phyloP scores from a whole-genome alignment of 345 rosid genomes.

The Linum usitatissimum region DNA sequence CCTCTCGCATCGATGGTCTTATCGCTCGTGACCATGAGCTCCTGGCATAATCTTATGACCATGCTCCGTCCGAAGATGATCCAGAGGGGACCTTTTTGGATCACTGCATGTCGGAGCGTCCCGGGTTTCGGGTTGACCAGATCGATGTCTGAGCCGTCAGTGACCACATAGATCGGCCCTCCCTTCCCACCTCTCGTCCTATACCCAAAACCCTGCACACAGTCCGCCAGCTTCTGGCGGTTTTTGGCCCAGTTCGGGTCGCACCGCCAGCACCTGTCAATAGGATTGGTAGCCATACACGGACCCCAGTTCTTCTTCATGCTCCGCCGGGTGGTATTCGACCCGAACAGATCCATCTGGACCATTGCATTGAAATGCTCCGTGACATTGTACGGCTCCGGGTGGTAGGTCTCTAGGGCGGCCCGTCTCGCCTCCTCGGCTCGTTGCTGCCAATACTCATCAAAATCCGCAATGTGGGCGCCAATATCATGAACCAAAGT shows the following conservation, averaged over 20 bases:
- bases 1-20: constrained; percentile 86
- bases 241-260: constrained; percentile 43
- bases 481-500: neutral
- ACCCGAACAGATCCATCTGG: constrained; percentile 19
- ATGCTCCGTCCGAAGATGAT: constrained; percentile 51
- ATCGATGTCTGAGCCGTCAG: constrained; percentile 48
- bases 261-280: constrained; percentile 85
- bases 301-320: constrained; percentile 23
- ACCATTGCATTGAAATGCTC: constrained; percentile 31
- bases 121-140: constrained; percentile 53
- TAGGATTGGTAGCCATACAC: constrained; percentile 69
- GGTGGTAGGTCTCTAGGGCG: constrained; percentile 29
- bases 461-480: constrained; percentile 34
- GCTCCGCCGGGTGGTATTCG: constrained; percentile 43
- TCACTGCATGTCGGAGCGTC: constrained; percentile 65
- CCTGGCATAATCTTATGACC: constrained; percentile 50
- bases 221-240: constrained; percentile 42
- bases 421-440: constrained; percentile 29
- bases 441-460: constrained; percentile 46
- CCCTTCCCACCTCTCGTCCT: constrained; percentile 49
- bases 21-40: constrained; percentile 48
- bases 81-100: constrained; percentile 60
- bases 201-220: constrained; percentile 61
- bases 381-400: constrained; percentile 44
- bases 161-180: constrained; percentile 49